Percentiles rank a stretch among this genome's conserved stretches.
phyloP scores from a whole-genome alignment of 371 early-diverging fungal species.

The Massospora cicadina region DNA sequence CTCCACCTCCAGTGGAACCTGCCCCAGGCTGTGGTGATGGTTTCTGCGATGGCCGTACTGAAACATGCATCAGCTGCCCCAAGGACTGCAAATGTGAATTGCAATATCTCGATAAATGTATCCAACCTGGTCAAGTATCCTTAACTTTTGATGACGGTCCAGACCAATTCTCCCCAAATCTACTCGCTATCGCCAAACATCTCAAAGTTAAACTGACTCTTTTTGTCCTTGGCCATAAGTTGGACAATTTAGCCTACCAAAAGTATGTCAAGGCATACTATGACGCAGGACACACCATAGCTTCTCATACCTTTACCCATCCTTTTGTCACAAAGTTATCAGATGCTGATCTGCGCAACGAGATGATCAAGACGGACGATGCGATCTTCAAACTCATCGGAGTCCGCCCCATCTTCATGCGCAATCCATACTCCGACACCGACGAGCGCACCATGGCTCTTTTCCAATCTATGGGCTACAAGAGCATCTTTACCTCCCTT shows the following conservation, averaged over 20 bases:
- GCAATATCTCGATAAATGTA: no score
- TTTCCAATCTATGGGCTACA: constrained; percentile 5
- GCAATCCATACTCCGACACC: not conserved
- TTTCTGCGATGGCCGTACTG: no score
- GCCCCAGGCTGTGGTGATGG: no score
- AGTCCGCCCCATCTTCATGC: not conserved
- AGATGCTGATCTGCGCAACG: constrained; percentile 16
- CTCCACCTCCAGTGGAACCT: no score
- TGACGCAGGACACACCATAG: constrained; percentile 28
- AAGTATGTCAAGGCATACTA: constrained; percentile 21
- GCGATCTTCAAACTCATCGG: not conserved
- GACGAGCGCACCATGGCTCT: not conserved
- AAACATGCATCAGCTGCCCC: no score
- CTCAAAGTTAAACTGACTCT: constrained; percentile 37
- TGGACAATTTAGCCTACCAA: constrained; percentile 14
- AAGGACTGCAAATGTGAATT: no score
- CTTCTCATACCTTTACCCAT: constrained; percentile 30
- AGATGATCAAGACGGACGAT: not conserved
- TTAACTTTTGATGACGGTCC: constrained; percentile 32
- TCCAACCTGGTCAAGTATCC: constrained; percentile 10
- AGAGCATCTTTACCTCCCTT: constrained; percentile 12
- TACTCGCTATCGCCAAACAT: constrained; percentile 26
- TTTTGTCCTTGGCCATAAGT: constrained; percentile 35
- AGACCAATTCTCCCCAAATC: constrained; percentile 18
- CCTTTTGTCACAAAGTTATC: constrained; percentile 22